A percentile compares a stretch with the other conserved stretches of the same genome.
phyloP scores from a whole-genome alignment of 2,329 filamentous ascomycete genomes.

The Dichotomopilus funicola region DNA sequence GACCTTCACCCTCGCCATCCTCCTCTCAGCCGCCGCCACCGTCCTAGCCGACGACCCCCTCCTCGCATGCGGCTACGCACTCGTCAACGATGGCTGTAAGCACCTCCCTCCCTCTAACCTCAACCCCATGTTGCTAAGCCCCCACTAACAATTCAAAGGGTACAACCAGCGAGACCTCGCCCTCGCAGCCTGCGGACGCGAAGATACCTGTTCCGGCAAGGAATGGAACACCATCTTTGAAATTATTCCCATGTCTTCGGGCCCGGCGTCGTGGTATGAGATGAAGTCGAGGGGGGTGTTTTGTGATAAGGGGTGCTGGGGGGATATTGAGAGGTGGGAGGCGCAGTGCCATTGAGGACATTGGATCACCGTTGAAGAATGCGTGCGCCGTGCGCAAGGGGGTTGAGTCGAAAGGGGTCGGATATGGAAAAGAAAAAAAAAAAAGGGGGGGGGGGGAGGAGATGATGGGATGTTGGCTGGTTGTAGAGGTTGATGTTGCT shows the following conservation, averaged over 20 bases:
- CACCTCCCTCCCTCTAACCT: background rate
- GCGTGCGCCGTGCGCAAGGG: too few relatives aligned
- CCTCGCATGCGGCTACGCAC: background rate
- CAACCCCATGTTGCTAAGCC: background rate
- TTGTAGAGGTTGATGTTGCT: too few relatives aligned
- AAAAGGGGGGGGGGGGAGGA: too few relatives aligned
- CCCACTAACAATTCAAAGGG: background rate
- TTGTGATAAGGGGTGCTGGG: background rate
- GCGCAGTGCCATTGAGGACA: background rate
- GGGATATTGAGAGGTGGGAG: background rate
- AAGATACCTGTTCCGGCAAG: slow-evolving; percentile 5
- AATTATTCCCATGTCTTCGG: background rate
- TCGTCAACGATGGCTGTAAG: slow-evolving; percentile 3
- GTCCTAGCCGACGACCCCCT: background rate
- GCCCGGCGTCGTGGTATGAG: background rate
- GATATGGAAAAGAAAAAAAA: too few relatives aligned
- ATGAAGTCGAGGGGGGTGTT: background rate
- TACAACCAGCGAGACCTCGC: background rate
- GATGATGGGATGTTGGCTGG: background rate
- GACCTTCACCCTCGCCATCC: background rate
- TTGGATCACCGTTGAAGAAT: too few relatives aligned
- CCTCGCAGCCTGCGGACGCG: background rate
- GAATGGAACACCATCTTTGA: slow-evolving; percentile 8
- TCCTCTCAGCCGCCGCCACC: background rate
- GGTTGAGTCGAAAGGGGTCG: too few relatives aligned